phyloP scores from a whole-genome alignment of 441 rosid species.

The Populus hybrid region DNA sequence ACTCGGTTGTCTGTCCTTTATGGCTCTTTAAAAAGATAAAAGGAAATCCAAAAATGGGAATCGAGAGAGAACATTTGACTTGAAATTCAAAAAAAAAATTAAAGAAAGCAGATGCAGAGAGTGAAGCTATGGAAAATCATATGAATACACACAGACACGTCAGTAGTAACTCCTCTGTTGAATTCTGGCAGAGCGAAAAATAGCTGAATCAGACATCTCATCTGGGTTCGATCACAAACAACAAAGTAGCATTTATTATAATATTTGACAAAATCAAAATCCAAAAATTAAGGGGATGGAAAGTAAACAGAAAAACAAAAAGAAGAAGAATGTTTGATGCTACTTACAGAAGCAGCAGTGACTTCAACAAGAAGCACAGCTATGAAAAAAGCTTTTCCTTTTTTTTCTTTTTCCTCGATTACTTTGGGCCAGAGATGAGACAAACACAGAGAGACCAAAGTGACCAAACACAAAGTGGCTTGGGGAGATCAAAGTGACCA shows the following conservation, averaged over 20 bases:
- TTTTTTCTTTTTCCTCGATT: not conserved
- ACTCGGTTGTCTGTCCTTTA: not conserved
- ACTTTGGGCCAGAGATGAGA: conserved; percentile 11
- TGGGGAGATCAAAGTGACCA: not conserved
- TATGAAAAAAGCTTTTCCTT: not conserved
- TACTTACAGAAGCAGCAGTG: conserved; percentile 20
- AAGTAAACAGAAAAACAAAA: not conserved
- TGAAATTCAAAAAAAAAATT: conserved; percentile 12
- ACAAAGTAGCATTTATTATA: not conserved
- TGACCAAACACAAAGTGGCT: conserved; percentile 4
- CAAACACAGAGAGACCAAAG: not conserved
- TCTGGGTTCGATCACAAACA: conserved; percentile 30
- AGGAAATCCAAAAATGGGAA: not conserved
- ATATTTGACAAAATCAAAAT: not conserved
- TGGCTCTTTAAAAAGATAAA: not conserved
- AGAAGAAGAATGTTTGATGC: conserved; percentile 10
- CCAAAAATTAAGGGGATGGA: not conserved
- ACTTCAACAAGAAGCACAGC: conserved; percentile 13
- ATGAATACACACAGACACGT: conserved; percentile 1
- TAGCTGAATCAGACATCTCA: conserved; percentile 12
- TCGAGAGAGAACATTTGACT: conserved; percentile 20
- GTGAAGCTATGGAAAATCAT: not conserved
- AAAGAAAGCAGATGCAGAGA: conserved; percentile 21
- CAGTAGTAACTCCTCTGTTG: not conserved
- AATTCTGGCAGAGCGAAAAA: not conserved